Conservation (phyloP, 768 basidiomycete genomes). For the Pisolithus orientalis region DNA sequence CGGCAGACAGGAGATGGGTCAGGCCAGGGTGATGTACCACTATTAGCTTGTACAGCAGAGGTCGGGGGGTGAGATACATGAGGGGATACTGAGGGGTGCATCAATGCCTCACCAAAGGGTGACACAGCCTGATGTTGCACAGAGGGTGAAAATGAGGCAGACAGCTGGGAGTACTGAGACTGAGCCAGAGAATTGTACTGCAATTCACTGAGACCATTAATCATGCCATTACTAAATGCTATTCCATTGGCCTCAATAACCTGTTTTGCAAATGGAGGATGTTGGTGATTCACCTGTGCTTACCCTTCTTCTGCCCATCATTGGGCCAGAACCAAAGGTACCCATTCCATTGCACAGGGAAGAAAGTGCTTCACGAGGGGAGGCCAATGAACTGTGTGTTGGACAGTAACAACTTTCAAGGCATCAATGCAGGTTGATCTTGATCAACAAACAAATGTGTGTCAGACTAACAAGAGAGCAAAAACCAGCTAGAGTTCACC, state of each 20-base stretch:
- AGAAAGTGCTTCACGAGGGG: slow-evolving; percentile 55
- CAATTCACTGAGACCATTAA: slow-evolving; percentile 13
- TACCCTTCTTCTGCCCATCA: slow-evolving; percentile 29
- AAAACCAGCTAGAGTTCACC: not conserved
- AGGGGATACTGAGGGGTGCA: slow-evolving; percentile 12
- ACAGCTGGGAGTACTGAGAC: too few species aligned
- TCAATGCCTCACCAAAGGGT: not conserved
- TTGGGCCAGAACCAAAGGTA: slow-evolving; percentile 46
- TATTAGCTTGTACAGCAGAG: slow-evolving; percentile 16
- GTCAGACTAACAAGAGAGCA: slow-evolving; percentile 4
- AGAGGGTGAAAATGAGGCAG: too few species aligned
- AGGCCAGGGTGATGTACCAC: too few species aligned
- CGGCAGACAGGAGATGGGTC: too few species aligned
- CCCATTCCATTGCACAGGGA: slow-evolving; percentile 62
- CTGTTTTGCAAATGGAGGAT: slow-evolving; percentile 9
- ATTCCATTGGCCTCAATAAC: slow-evolving; percentile 12
- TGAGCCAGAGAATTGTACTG: slow-evolving; percentile 10
- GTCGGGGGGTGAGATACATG: slow-evolving; percentile 12
- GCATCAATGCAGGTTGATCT: too few species aligned
- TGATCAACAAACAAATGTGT: too few species aligned
- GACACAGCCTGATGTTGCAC: too few species aligned
- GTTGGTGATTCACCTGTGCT: slow-evolving; percentile 8
- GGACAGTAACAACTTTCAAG: slow-evolving; percentile 68
- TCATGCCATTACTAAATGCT: slow-evolving; percentile 10
- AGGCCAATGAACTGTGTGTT: slow-evolving; percentile 47